Evolutionary conservation across 805 yeast genomes (phyloP), one percentile per base, ranked within the genome.

Genomic region (Brettanomyces nanus): DNA sequence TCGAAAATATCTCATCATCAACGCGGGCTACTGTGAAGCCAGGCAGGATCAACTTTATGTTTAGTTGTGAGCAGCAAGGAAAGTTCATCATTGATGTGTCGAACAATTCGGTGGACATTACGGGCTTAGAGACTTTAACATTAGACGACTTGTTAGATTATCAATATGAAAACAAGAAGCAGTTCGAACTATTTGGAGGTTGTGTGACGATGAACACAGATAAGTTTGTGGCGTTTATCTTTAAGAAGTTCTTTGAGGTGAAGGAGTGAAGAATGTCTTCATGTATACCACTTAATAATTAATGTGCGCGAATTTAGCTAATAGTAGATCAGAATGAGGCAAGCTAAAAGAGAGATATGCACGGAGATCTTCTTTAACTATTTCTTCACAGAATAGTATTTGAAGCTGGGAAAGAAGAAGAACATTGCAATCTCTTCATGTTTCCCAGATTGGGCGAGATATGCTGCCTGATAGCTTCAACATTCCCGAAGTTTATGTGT

Each of bases 21-120:
- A 66, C 74, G 13, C 75, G 74, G 9, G 25, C 25, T 6, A 20
- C 14, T 14, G 27, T 35, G 13, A 28, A 21, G 14, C 33, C 28
- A 14, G 18, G 82, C 14, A 83, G 81, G 49, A 68, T 86, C 19
- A 76, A 74, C 43, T 77, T 90, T 52, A 75, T 82, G 61, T 78
- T 86, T 52, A 74, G 82, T 44, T 81, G 90, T 52, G 85, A 84
- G 49, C 66, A 73, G 44, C 78, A 76, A 6, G 90, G 90, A 2
- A 70, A 68, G 20, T 86, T 85, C 52, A 71, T 73, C 4, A 66
- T 92, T 18, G 92, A 89, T 36, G 83, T 85, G 7, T 75, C 85
- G 4, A 75, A 71, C 53, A 69, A 78, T n/a, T 28, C 39, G 32
- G 6, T 40, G 44, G 14, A 38, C 6, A 18, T 34, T 13, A 26